Percentiles rank a stretch among this genome's conserved stretches.
Evolutionary conservation across 1,284 basidiomycete species (phyloP).

Genomic region (Rhodotorula sp.): DNA sequence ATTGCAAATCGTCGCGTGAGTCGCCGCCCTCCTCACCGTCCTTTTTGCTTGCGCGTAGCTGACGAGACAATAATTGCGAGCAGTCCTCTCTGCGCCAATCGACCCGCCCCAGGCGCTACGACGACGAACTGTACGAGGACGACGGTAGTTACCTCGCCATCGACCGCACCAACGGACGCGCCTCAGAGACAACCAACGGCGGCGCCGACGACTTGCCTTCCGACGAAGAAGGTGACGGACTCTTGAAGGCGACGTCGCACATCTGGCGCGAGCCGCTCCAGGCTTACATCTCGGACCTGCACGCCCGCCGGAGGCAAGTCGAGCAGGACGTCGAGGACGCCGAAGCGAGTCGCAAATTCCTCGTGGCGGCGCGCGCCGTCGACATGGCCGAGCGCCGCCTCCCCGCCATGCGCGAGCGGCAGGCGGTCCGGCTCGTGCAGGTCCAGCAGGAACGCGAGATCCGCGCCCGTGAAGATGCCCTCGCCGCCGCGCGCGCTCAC

Average conservation of each 20-base stretch:
- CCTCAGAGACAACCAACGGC: not conserved
- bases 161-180: not conserved
- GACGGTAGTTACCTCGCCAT: constrained; percentile 4
- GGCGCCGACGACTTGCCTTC: constrained; percentile 13
- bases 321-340: constrained; percentile 30
- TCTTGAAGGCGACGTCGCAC: constrained; percentile 37
- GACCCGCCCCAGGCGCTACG: constrained; percentile 32
- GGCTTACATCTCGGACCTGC: constrained; percentile 26
- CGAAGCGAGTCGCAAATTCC: constrained; percentile 33
- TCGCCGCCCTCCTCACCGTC: not conserved
- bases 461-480: not conserved
- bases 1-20: constrained; percentile 25
- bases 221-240: constrained; percentile 36
- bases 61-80: not conserved
- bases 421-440: constrained; percentile 13
- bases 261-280: constrained; percentile 39
- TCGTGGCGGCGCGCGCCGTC: constrained; percentile 24
- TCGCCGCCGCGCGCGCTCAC: not conserved
- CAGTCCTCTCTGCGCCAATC: constrained; percentile 28
- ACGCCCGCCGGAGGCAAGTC: constrained; percentile 22
- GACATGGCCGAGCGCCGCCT: constrained; percentile 28
- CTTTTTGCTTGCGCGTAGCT: not conserved
- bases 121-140: constrained; percentile 32
- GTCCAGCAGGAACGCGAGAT: constrained; percentile 7
- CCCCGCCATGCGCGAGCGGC: constrained; percentile 30